These are phyloP conservation scores for Volvox carteri DNA, from an alignment of 163 green algal species.

Conservation along the genomic window DNA sequence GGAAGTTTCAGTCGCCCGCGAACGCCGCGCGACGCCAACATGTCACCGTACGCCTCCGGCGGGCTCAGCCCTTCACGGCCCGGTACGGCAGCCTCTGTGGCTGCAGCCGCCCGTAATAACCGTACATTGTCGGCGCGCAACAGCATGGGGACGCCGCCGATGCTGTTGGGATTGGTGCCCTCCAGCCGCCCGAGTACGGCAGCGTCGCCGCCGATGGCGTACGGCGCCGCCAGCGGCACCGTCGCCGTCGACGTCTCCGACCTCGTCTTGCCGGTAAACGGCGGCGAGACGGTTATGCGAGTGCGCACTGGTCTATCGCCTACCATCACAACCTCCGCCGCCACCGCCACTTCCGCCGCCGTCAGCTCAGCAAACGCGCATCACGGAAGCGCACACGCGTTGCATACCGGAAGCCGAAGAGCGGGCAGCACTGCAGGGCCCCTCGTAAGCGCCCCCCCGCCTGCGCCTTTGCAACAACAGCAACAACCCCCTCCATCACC, in stretches of 20 bases:
- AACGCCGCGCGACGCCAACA: constrained; percentile 20
- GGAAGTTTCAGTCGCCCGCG: neutral
- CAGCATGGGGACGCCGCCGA: neutral
- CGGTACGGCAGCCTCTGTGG: neutral
- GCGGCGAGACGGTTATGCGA: constrained; percentile 8
- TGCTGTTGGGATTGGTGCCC: constrained; percentile 9
- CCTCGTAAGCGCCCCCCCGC: no score
- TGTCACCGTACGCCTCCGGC: constrained; percentile 19
- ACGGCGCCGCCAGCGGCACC: neutral
- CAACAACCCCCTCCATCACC: neutral
- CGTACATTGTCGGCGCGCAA: constrained; percentile 8
- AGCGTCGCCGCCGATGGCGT: neutral
- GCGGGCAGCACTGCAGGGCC: neutral
- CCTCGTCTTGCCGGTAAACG: neutral
- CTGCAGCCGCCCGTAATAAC: neutral
- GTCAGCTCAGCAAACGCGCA: no score
- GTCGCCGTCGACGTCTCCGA: neutral
- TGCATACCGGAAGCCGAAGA: neutral
- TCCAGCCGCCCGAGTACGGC: constrained; percentile 5
- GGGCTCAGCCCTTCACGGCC: neutral
- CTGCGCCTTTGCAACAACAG: no score
- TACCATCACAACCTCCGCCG: neutral
- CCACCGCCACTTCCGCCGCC: no score
- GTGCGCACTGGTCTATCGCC: constrained; percentile 33
- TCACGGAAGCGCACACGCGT: neutral